phyloP scores from a whole-genome alignment of 257 asterid species.

The Solanum sejunctum region DNA sequence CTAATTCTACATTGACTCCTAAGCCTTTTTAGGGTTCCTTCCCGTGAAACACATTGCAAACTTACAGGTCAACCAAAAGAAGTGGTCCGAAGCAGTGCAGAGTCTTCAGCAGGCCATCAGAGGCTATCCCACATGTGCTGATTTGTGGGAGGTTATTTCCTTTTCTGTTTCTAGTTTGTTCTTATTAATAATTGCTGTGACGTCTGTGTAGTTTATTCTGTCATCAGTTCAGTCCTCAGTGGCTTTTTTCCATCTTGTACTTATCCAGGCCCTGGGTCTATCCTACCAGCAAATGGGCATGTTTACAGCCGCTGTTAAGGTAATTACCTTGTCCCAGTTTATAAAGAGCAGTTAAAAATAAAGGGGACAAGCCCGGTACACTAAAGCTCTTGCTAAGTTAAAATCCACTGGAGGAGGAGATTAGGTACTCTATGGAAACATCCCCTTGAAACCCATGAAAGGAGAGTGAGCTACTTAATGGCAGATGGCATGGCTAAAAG shows the following conservation, averaged over 20 bases:
- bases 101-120: slow-evolving; percentile 92
- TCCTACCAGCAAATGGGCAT: slow-evolving; percentile 90
- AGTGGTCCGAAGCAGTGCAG: slow-evolving; percentile 90
- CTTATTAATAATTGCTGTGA: not conserved
- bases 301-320: slow-evolving; percentile 98
- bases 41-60: not conserved
- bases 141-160: slow-evolving; percentile 82
- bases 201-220: not conserved
- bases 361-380: too few relatives aligned
- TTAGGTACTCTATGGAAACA: not conserved
- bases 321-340: slow-evolving; percentile 1
- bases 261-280: slow-evolving; percentile 69
- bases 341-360: not conserved
- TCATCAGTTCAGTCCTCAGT: not conserved
- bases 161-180: not conserved
- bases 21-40: not conserved
- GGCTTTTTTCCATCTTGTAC: slow-evolving; percentile 11
- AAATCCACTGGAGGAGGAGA: not conserved
- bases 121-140: slow-evolving; percentile 78
- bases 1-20: not conserved
- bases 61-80: slow-evolving; percentile 62
- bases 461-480: not conserved
- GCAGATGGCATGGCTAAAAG: not conserved
- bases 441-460: not conserved
- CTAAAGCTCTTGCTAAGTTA: not conserved